Evolutionary conservation across 2,329 filamentous ascomycete species (phyloP).

Genomic region (Pyrenochaeta sp.): DNA sequence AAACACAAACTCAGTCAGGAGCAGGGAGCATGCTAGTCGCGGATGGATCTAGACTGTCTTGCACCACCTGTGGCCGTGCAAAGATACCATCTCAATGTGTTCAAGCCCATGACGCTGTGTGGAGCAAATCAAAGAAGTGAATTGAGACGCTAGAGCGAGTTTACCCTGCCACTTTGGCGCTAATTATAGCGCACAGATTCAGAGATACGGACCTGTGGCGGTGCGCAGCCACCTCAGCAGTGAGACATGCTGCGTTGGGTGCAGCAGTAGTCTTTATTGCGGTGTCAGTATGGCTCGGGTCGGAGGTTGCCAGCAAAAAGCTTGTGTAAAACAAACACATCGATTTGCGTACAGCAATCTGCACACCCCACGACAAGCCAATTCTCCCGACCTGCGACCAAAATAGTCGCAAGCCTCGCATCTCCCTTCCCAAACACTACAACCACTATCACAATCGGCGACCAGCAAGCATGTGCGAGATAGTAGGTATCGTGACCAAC

Average conservation of each 20-base stretch:
- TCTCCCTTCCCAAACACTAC: conserved; percentile 1
- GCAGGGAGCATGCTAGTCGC: conserved; percentile 21
- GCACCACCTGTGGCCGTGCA: conserved; percentile 33
- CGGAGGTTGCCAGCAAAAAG: background rate
- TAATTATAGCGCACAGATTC: conserved; percentile 4
- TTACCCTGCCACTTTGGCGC: conserved; percentile 1
- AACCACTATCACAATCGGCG: background rate
- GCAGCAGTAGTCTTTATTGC: conserved; percentile 1
- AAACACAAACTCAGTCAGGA: conserved; percentile 19
- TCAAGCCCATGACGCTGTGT: conserved; percentile 19
- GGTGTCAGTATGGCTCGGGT: conserved; percentile 1
- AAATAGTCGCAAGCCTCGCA: conserved; percentile 22
- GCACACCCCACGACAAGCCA: conserved; percentile 17
- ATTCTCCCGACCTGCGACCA: conserved; percentile 12
- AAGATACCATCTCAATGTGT: conserved; percentile 17
- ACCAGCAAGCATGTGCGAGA: background rate
- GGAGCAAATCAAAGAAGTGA: no score
- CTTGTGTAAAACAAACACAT: conserved; percentile 15
- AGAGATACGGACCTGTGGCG: conserved; percentile 11
- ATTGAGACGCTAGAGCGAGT: conserved; percentile 1
- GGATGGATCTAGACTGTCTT: conserved; percentile 26
- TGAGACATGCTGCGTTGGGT: conserved; percentile 9
- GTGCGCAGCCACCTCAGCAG: conserved; percentile 4
- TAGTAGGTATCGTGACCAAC: background rate
- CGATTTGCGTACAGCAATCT: conserved; percentile 31